Evolutionary conservation across 768 basidiomycete genomes (phyloP), one percentile per base, ranked within the genome.

Genomic region (Leccinum rimulosum): DNA sequence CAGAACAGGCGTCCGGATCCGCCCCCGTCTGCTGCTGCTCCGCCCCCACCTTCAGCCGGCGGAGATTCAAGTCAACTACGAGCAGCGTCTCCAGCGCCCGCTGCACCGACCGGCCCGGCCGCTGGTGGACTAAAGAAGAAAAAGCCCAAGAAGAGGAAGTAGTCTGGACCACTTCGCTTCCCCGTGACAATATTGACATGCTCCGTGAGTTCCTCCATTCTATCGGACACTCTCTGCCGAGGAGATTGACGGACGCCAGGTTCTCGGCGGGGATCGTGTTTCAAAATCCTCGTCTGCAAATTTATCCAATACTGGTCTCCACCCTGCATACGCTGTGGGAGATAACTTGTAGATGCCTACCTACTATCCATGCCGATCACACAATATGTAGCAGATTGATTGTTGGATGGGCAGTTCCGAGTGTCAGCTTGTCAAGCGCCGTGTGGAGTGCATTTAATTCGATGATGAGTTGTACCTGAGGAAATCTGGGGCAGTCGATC

Each of bases 111-210:
- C 3, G 68, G 72, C 14, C 64, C 77, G 17, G 70, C 79, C n/a
- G 75, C 78, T 45, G 87, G 84, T 17, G 88, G 84, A 3, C 82
- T 86, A 45, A 90, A 88, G 76, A 93, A 92, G 81, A 93, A 92
- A 78, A 91, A 90, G 73, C 78, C 82, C 50, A 88, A 89, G 78
- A 90, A 91, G 76, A 92, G 86, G 77, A 88, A 89, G 77, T 84
- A 74, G 54, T 58, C 66, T 25, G 33, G 57, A 43, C 49, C 27
- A 33, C 50, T 22, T 50, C 53, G 31, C 40, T 57, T 55, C 51
- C 19, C 22, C 17, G 14, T 57, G 57, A 58, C 48, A 40, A n/a
- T 12, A 3, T 45, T 40, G 55, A 53, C 59, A 52, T 50, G 50
- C 49, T 11, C 50, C 52, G 69, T 68, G 52, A 54, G 64, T 66